Percentiles rank a stretch among this genome's conserved stretches.
These are phyloP conservation scores for Arachis hypogaea DNA, from an alignment of 306 rosid genomes.

Conservation along the genomic window DNA sequence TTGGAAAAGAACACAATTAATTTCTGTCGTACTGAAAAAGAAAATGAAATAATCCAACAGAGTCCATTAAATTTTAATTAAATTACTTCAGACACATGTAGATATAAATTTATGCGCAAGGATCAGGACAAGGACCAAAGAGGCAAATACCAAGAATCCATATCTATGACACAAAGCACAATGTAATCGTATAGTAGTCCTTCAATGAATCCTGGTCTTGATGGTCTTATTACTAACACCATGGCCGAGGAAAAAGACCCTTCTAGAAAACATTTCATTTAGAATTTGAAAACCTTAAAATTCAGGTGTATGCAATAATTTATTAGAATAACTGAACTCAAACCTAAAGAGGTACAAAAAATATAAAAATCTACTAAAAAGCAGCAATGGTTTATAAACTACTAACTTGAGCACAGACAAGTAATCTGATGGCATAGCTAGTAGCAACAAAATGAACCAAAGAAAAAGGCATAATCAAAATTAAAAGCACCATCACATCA, in stretches of 20 bases:
- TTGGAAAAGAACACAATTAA: not conserved
- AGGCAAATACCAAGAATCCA: not conserved
- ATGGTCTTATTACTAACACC: not conserved
- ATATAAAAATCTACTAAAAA: not conserved
- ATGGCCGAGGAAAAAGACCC: too few species aligned
- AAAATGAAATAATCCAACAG: not conserved
- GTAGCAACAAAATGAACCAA: not conserved
- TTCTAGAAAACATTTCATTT: not conserved
- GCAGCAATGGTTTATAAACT: not conserved
- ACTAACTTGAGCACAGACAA: not conserved
- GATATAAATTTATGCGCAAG: not conserved
- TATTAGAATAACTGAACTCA: not conserved
- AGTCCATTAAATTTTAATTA: not conserved
- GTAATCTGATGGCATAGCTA: constrained; percentile 1
- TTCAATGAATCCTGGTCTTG: not conserved
- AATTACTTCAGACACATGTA: not conserved
- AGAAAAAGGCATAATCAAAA: not conserved
- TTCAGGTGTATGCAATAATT: not conserved
- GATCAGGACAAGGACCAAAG: constrained; percentile 8
- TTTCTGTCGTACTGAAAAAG: constrained; percentile 7
- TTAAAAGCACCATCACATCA: not conserved
- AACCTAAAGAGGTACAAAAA: not conserved
- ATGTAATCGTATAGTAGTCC: not conserved
- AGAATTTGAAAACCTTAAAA: not conserved
- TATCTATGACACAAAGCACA: not conserved